Percentiles rank a stretch among this genome's conserved stretches.
Conservation (phyloP, 2,329 filamentous ascomycete species). For the Tolypocladium capitatum region DNA sequence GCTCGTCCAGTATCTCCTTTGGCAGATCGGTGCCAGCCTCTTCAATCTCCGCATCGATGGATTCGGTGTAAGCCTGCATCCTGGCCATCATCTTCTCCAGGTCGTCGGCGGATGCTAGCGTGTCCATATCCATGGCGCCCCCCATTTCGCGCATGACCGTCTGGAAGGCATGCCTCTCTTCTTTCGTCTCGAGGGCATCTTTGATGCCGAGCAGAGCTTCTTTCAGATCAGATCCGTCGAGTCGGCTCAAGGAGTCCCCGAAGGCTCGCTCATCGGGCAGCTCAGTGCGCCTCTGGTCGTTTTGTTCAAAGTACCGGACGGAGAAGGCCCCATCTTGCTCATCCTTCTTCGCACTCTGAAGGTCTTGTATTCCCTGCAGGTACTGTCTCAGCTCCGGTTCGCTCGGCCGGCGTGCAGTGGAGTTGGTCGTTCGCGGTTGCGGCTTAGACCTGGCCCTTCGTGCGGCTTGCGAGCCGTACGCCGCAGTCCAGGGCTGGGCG, state of each 20-base stretch:
- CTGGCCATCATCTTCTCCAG: slow-evolving; percentile 20
- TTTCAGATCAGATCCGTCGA: slow-evolving; percentile 23
- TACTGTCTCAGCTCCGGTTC: slow-evolving; percentile 14
- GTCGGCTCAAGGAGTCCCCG: slow-evolving; percentile 20
- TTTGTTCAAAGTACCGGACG: slow-evolving; percentile 37
- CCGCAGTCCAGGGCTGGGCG: slow-evolving; percentile 13
- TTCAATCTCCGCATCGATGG: slow-evolving; percentile 22
- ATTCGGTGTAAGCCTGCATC: slow-evolving; percentile 20
- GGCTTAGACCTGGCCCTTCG: slow-evolving; percentile 7
- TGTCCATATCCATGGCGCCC: slow-evolving; percentile 14
- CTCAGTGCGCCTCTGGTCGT: slow-evolving; percentile 21
- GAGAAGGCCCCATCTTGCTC: slow-evolving; percentile 12
- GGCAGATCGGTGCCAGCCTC: slow-evolving; percentile 17
- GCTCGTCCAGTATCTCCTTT: slow-evolving; percentile 17
- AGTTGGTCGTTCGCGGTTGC: slow-evolving; percentile 6
- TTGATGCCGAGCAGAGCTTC: slow-evolving; percentile 25
- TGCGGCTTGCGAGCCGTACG: slow-evolving; percentile 19
- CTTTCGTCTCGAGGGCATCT: slow-evolving; percentile 19
- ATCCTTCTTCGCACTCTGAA: slow-evolving; percentile 9
- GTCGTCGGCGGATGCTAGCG: slow-evolving; percentile 18
- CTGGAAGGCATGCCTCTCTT: slow-evolving; percentile 20
- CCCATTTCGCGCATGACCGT: slow-evolving; percentile 22
- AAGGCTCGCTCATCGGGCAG: slow-evolving; percentile 28
- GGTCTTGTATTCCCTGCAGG: slow-evolving; percentile 13
- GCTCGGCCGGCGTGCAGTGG: slow-evolving; percentile 12